These are phyloP conservation scores for Chaetomidium leptoderma DNA, from an alignment of 495 filamentous ascomycete genomes.

Conservation along the genomic window DNA sequence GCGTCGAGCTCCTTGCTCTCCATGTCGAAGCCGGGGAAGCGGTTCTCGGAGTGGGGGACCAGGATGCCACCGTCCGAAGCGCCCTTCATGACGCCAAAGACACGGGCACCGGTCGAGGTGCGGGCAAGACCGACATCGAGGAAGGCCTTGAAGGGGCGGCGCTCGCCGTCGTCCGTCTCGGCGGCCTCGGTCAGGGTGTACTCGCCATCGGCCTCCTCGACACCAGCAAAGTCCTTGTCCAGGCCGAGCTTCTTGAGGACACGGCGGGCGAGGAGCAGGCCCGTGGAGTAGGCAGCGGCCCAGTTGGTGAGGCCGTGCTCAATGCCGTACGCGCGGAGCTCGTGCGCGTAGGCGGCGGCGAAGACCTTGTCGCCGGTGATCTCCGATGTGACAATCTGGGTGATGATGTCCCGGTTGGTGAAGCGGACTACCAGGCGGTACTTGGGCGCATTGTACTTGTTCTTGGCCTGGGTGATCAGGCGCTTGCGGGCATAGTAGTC, in stretches of 20 bases:
- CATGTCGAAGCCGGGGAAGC: constrained; percentile 97
- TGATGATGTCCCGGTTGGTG: constrained; percentile 99
- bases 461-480: constrained; percentile 99
- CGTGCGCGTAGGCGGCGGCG: constrained; percentile 88
- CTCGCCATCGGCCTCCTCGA: constrained; percentile 93
- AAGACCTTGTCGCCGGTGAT: constrained; percentile 97
- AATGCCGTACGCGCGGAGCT: constrained; percentile 95
- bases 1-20: constrained; percentile 95
- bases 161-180: constrained; percentile 77
- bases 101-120: constrained; percentile 94
- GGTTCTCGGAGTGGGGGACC: constrained; percentile 96
- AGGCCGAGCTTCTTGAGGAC: constrained; percentile 93
- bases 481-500: constrained; percentile 99
- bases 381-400: constrained; percentile 95
- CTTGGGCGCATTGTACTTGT: constrained; percentile 99
- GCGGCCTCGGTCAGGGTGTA: constrained; percentile 87
- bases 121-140: constrained; percentile 95
- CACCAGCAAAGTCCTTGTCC: constrained; percentile 83
- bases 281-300: constrained; percentile 94
- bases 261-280: constrained; percentile 93
- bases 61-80: constrained; percentile 96
- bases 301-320: constrained; percentile 99
- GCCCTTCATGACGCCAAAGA: constrained; percentile 99
- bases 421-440: constrained; percentile 99
- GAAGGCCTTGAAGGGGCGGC: constrained; percentile 97